Conservation (phyloP, 129 eudicot genomes). For the Tagetes patula region DNA sequence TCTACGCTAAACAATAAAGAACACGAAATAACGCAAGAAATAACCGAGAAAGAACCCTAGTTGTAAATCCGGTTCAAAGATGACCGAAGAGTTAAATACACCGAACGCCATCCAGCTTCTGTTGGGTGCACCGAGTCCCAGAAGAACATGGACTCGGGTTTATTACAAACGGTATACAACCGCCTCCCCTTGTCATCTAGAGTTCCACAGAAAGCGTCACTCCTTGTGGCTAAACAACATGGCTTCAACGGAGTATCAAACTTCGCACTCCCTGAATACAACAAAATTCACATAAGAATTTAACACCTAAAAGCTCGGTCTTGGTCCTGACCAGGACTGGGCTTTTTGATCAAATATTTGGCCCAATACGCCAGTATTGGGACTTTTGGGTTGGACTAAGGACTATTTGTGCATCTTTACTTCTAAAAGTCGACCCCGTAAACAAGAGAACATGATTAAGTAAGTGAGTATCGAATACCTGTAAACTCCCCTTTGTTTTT, state of each 20-base stretch:
- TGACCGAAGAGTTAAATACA: slow-evolving; percentile 40
- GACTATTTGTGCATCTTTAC: background rate
- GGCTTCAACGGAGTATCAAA: slow-evolving; percentile 82
- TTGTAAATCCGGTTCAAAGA: slow-evolving; percentile 41
- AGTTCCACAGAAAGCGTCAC: slow-evolving; percentile 45
- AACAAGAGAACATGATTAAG: background rate
- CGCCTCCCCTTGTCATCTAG: slow-evolving; percentile 45
- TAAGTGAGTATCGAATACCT: slow-evolving; percentile 37
- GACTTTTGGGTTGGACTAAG: background rate
- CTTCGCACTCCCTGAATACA: slow-evolving; percentile 45
- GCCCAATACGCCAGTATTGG: background rate
- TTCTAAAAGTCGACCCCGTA: background rate
- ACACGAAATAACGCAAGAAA: slow-evolving; percentile 10
- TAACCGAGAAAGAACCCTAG: background rate
- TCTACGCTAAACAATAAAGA: slow-evolving; percentile 2
- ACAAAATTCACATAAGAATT: background rate
- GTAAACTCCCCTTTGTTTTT: slow-evolving; percentile 42
- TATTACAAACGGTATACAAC: slow-evolving; percentile 56
- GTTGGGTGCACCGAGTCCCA: slow-evolving; percentile 80
- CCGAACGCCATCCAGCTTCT: slow-evolving; percentile 77
- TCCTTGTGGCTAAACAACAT: slow-evolving; percentile 50
- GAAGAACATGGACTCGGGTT: slow-evolving; percentile 60
- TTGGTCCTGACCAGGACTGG: background rate
- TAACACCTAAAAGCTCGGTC: background rate
- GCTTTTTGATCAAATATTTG: background rate